Conservation (phyloP, 148 eudicot genomes). For the Rhododendron kiyosumense region DNA sequence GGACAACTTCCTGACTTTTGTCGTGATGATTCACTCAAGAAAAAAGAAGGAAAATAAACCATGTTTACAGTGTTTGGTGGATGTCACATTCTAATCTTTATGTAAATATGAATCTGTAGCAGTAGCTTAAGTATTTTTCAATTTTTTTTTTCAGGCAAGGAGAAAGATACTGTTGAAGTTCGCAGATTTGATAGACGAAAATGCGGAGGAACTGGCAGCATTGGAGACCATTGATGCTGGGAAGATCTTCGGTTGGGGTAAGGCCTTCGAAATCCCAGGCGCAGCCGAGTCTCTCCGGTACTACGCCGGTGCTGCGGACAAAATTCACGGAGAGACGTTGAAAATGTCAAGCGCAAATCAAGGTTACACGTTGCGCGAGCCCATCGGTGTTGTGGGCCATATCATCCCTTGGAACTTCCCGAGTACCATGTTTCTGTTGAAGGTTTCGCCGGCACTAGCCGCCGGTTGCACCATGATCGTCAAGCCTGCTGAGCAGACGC, state of each 20-base stretch:
- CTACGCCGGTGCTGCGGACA: constrained; percentile 88
- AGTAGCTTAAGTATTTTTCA: not conserved
- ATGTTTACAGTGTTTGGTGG: not conserved
- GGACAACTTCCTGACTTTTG: not conserved
- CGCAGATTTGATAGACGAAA: constrained; percentile 49
- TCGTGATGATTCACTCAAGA: not conserved
- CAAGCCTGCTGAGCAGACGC: constrained; percentile 91
- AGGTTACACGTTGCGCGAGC: constrained; percentile 79
- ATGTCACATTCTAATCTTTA: not conserved
- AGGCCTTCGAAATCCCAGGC: constrained; percentile 46
- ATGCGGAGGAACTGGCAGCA: constrained; percentile 38
- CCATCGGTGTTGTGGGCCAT: constrained; percentile 75
- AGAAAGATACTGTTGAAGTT: constrained; percentile 40
- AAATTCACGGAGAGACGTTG: constrained; percentile 74
- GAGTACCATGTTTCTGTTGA: constrained; percentile 43
- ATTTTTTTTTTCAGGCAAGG: constrained; percentile 26
- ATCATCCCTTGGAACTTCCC: constrained; percentile 94
- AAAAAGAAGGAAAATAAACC: not conserved
- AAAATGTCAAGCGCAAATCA: constrained; percentile 66
- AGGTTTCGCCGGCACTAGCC: constrained; percentile 83
- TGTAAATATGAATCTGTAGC: not conserved
- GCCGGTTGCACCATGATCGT: constrained; percentile 89
- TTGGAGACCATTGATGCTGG: constrained; percentile 66
- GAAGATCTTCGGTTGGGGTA: constrained; percentile 41
- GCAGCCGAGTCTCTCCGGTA: constrained; percentile 43